Evolutionary conservation across 495 filamentous ascomycete genomes (phyloP).

Genomic region (Pseudoneurospora amorphoporcata): DNA sequence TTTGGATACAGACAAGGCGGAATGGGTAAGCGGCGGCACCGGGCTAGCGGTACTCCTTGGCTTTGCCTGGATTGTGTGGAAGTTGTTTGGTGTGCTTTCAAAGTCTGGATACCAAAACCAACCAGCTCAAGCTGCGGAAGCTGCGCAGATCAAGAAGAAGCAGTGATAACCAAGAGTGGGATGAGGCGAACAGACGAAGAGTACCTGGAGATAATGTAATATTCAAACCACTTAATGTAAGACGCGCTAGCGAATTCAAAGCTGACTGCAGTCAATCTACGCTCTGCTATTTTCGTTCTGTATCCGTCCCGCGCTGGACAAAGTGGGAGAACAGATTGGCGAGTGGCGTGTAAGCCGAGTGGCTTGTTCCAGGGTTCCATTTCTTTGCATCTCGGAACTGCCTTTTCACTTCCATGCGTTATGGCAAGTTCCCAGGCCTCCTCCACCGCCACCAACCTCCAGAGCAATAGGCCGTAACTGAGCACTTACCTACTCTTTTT

Average conservation of each 20-base stretch:
- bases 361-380: neutral
- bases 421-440: neutral
- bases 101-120: constrained; percentile 16
- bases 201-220: neutral
- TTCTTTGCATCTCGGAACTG: neutral
- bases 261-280: neutral
- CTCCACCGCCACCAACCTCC: neutral
- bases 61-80: constrained; percentile 66
- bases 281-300: neutral
- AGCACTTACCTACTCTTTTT: neutral
- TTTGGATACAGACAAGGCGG: constrained; percentile 48
- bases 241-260: neutral
- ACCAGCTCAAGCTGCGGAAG: constrained; percentile 9
- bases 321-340: neutral
- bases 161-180: constrained; percentile 14
- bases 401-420: neutral
- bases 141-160: constrained; percentile 28
- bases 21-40: constrained; percentile 61
- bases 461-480: neutral
- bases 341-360: neutral
- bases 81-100: constrained; percentile 38
- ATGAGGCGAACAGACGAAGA: neutral
- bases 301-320: neutral
- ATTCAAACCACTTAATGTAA: neutral
- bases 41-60: constrained; percentile 57